phyloP scores from a whole-genome alignment of 2,329 filamentous ascomycete genomes.

The Fusarium acutatum region DNA sequence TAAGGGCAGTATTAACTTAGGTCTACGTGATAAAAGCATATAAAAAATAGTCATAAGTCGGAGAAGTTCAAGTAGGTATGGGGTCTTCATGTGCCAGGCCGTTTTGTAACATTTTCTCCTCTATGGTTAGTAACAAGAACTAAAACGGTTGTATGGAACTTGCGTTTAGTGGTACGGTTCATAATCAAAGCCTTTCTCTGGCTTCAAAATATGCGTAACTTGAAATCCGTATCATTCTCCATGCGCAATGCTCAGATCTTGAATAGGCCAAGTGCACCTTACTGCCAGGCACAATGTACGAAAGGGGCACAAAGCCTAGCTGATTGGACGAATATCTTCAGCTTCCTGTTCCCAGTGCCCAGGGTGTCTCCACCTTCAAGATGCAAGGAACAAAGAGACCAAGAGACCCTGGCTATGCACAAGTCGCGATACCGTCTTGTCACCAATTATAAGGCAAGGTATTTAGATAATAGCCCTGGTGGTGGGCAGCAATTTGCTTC shows the following conservation, averaged over 20 bases:
- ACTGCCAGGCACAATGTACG: slow-evolving; percentile 18
- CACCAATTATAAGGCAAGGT: not conserved
- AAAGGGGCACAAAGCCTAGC: slow-evolving; percentile 19
- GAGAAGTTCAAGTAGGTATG: not conserved
- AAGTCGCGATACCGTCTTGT: not conserved
- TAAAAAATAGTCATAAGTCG: not conserved
- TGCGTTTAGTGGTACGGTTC: not conserved
- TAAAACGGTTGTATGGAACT: not conserved
- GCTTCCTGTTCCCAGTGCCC: slow-evolving; percentile 5
- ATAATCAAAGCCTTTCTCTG: not conserved
- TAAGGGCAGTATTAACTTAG: not conserved
- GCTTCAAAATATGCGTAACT: not conserved
- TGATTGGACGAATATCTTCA: slow-evolving; percentile 4
- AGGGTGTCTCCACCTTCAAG: slow-evolving; percentile 23
- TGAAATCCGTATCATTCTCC: not conserved
- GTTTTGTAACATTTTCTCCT: not conserved
- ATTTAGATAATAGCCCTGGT: not conserved
- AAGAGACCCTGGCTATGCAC: slow-evolving; percentile 2
- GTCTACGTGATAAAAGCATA: not conserved
- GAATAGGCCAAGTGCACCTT: not conserved
- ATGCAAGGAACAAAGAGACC: slow-evolving; percentile 31
- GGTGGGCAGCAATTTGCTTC: not conserved
- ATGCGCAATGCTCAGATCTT: not conserved
- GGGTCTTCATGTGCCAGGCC: not conserved
- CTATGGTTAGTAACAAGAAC: not conserved